Percentiles rank a stretch among this genome's conserved stretches.
Conservation (phyloP, 805 yeast genomes). For the Wickerhamomyces canadensis region DNA sequence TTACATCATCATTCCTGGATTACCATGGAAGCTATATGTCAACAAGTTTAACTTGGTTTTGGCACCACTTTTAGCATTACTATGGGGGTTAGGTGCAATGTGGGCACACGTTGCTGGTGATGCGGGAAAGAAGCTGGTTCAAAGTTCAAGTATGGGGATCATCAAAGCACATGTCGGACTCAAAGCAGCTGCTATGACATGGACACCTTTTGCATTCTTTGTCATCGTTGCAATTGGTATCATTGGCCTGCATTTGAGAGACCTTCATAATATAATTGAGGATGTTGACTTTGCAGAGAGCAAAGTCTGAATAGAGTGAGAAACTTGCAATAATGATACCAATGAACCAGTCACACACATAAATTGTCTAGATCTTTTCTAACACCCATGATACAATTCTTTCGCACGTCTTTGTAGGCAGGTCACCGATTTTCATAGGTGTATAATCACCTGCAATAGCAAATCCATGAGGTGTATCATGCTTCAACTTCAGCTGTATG, state of each 20-base stretch:
- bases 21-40: conserved; percentile 35
- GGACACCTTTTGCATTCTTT: conserved; percentile 53
- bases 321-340: too few relatives aligned
- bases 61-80: conserved; percentile 32
- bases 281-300: conserved; percentile 20
- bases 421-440: conserved; percentile 25
- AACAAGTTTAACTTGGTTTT: conserved; percentile 26
- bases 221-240: conserved; percentile 35
- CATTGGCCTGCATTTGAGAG: conserved; percentile 30
- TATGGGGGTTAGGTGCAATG: conserved; percentile 66
- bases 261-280: conserved; percentile 22
- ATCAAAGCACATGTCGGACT: conserved; percentile 39
- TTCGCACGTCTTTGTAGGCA: conserved; percentile 21
- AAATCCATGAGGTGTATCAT: conserved; percentile 34
- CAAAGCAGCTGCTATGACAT: conserved; percentile 52
- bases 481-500: conserved; percentile 17
- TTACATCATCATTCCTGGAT: conserved; percentile 41
- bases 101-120: conserved; percentile 53
- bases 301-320: too few relatives aligned
- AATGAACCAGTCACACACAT: too few relatives aligned
- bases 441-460: conserved; percentile 36
- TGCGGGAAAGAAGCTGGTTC: conserved; percentile 38
- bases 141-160: conserved; percentile 45
- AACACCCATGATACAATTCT: conserved; percentile 18
- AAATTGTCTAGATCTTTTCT: conserved; percentile 11